Base-by-base conservation (phyloP, 306 rosid species). In the Coriaria nepalensis region DNA sequence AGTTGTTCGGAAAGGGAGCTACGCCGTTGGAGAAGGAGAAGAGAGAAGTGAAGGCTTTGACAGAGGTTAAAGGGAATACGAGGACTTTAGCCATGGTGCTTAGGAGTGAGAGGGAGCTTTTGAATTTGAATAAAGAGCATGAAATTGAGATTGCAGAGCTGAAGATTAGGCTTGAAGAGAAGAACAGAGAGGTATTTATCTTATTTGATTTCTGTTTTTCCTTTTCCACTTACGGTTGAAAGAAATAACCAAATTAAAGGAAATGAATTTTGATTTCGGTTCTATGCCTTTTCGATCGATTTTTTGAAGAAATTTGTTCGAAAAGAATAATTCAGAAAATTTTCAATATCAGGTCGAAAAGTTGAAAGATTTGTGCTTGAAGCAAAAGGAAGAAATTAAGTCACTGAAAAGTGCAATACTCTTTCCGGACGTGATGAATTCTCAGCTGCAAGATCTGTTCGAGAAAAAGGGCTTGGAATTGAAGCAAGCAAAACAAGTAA, bases 51-150 rank as follows among this genome's bases (percentile, higher is more conserved):
- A 90, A 85, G 66, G 98, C 94, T 2, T 68, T 90, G 82, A 90
- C 95, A 6, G 97, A 90, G 59, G 97, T 84, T 33, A 90, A 77
- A 60, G 80, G 62, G 38, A 90, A 90, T 55, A 81, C 98, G 2
- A 84, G 98, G 67, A 85, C 98, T 0, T 63, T 90, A 50, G 92
- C 95, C 0, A 85, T 81, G 98, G 95, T 85, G 62, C 56, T 85
- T 44, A 69, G 98, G 50, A 90, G 98, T 38, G 98, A 90, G 77
- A 73, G 98, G 59, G 96, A 90, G 79, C 96, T 90, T 42, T 67
- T 90, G 49, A 59, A 52, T 62, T 12, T 58, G 46, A 79, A 76
- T 37, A 90, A 90, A 75, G 92, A 79, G 2, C 93, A 77, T 11
- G 85, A 79, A 7, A 37, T 32, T 32, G 83, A 81, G 62, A 77